Evolutionary conservation across 306 rosid genomes (phyloP), one percentile per base, ranked within the genome.

Genomic region (Quercus glauca): DNA sequence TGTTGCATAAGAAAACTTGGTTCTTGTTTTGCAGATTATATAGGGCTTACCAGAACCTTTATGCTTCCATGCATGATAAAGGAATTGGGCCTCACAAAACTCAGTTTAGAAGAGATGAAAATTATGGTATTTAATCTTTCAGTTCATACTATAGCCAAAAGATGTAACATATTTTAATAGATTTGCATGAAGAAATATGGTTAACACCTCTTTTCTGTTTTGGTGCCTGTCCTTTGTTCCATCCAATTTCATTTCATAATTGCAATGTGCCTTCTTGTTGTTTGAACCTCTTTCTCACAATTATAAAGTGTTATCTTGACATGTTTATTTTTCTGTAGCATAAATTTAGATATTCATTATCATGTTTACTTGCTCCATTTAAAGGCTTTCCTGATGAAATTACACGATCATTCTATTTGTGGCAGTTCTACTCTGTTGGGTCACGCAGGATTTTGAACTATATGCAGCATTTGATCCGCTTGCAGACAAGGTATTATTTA

Each of bases 381-480:
- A 68, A 71, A 78, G 41, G 18, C 55, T 33, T 69, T 71, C 35
- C 67, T 80, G 53, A 63, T 79, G 72, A 75, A 73, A 76, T 55
- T 76, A 31, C 41, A 60, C n/a, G 26, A 68, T 78, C 18, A 29
- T 23, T 88, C 84, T 71, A 52, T 35, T 35, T 83, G 69, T 87
- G 69, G 85, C 96, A 94, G 98, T 92, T 87, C 86, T 94, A 65
- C 96, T 94, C 57, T 94, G 96, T 79, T 94, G 98, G 98, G 93
- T 86, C 72, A 89, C 97, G n/a, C 97, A 84, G 78, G 98, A 94
- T 84, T 94, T 92, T 73, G 98, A 94, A 83, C 97, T 94, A 72
- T 94, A 90, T 86, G 98, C 98, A 17, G 96, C 97, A 80, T 94
- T 94, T 89, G 98, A 94, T 90, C 98, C 98, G 77, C 94, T 94